These are phyloP conservation scores for Aureoboletus auriporus DNA, from an alignment of 768 basidiomycete genomes.

Conservation along the genomic window DNA sequence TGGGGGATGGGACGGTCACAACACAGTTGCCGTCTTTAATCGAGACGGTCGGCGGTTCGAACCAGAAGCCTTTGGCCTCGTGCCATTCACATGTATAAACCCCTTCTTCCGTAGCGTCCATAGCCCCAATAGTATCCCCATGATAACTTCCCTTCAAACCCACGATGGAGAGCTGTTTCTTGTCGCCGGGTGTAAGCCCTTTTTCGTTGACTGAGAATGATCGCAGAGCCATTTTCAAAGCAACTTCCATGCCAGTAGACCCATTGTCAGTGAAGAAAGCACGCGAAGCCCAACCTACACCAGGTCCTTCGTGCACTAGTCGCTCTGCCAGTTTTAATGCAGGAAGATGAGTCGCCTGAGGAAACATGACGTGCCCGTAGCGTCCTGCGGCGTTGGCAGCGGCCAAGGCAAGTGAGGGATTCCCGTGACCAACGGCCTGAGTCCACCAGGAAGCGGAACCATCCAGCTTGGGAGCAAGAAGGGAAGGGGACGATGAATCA, in stretches of 20 bases:
- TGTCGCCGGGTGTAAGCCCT: slow-evolving; percentile 32
- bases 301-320: slow-evolving; percentile 71
- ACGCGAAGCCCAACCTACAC: slow-evolving; percentile 84
- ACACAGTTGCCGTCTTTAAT: slow-evolving; percentile 56
- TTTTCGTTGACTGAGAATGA: slow-evolving; percentile 46
- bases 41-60: slow-evolving; percentile 80
- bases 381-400: slow-evolving; percentile 88
- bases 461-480: slow-evolving; percentile 67
- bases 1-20: slow-evolving; percentile 51
- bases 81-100: slow-evolving; percentile 98
- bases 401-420: slow-evolving; percentile 73
- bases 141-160: slow-evolving; percentile 94
- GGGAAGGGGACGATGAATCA: slow-evolving; percentile 35
- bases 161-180: slow-evolving; percentile 65
- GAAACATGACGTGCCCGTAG: slow-evolving; percentile 97
- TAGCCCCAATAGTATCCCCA: slow-evolving; percentile 95
- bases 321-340: slow-evolving; percentile 82
- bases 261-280: slow-evolving; percentile 96
- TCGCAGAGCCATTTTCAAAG: slow-evolving; percentile 92
- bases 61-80: slow-evolving; percentile 86
- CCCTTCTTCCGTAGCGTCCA: slow-evolving; percentile 92
- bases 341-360: slow-evolving; percentile 80
- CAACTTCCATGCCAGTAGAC: slow-evolving; percentile 96
- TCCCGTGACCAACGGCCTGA: slow-evolving; percentile 82
- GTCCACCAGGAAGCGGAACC: slow-evolving; percentile 99